Percentiles rank a stretch among this genome's conserved stretches.
These are phyloP conservation scores for Termitomyces sp. DNA, from an alignment of 768 basidiomycete species.

Conservation along the genomic window DNA sequence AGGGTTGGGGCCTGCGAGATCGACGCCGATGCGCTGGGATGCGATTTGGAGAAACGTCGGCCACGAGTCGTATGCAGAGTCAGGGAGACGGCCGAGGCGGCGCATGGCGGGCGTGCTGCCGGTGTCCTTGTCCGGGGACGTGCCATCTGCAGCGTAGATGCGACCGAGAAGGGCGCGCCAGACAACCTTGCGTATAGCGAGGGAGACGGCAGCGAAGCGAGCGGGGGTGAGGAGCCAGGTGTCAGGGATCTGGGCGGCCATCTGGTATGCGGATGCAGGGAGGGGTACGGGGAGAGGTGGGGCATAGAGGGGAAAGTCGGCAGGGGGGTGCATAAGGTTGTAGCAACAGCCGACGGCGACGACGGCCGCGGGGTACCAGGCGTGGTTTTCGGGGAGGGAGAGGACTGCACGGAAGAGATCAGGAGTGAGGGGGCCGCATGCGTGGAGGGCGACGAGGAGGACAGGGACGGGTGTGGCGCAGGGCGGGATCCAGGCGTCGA, in stretches of 20 bases:
- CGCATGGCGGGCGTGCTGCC: slow-evolving; percentile 36
- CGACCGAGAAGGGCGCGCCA: slow-evolving; percentile 60
- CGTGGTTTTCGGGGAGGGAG: slow-evolving; percentile 2
- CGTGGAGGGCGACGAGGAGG: slow-evolving; percentile 64
- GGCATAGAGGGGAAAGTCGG: slow-evolving; percentile 51
- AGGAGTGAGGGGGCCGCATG: slow-evolving; percentile 69
- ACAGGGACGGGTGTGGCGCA: slow-evolving; percentile 32
- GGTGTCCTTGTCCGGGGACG: slow-evolving; percentile 13
- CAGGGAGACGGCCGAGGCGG: slow-evolving; percentile 41
- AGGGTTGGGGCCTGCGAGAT: slow-evolving; percentile 1
- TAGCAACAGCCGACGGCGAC: slow-evolving; percentile 78
- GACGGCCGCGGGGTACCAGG: slow-evolving; percentile 47
- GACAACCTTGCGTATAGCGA: slow-evolving; percentile 61
- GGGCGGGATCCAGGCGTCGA: slow-evolving; percentile 42
- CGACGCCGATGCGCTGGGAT: slow-evolving; percentile 22
- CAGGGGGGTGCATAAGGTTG: slow-evolving; percentile 49
- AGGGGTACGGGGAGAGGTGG: slow-evolving; percentile 31
- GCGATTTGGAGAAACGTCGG: slow-evolving; percentile 33
- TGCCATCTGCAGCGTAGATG: slow-evolving; percentile 1
- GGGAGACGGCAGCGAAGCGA: slow-evolving; percentile 28
- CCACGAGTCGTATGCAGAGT: slow-evolving; percentile 46
- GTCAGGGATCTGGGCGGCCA: slow-evolving; percentile 66
- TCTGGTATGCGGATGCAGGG: slow-evolving; percentile 51
- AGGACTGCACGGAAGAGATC: slow-evolving; percentile 54
- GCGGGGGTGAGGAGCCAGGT: slow-evolving; percentile 45